These are phyloP conservation scores for Cryptosporidium meleagridis DNA, from an alignment of 169 alveolate genomes.

Conservation along the genomic window DNA sequence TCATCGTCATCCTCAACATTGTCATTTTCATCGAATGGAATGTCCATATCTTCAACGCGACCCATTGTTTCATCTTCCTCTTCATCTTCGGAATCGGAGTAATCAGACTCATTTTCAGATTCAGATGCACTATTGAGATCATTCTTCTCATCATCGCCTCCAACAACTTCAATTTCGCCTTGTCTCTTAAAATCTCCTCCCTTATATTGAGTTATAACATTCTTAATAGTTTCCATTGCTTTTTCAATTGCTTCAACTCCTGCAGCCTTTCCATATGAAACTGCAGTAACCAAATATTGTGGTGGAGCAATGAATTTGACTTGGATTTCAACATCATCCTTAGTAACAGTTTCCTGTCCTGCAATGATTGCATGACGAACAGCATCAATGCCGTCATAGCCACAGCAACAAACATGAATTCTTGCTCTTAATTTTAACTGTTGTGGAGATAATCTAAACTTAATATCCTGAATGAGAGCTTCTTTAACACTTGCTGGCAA, in stretches of 20 bases:
- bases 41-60: slow-evolving; percentile 84
- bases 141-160: slow-evolving; percentile 90
- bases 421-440: slow-evolving; percentile 91
- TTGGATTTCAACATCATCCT: slow-evolving; percentile 79
- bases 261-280: slow-evolving; percentile 89
- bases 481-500: slow-evolving; percentile 86
- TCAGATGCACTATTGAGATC: slow-evolving; percentile 84
- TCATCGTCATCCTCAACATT: slow-evolving; percentile 84
- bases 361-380: slow-evolving; percentile 91
- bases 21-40: slow-evolving; percentile 73
- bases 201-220: slow-evolving; percentile 83
- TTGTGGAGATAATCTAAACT: slow-evolving; percentile 91
- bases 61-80: slow-evolving; percentile 86
- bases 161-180: slow-evolving; percentile 88
- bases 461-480: slow-evolving; percentile 87
- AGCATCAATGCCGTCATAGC: slow-evolving; percentile 97
- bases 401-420: slow-evolving; percentile 94
- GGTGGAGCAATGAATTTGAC: slow-evolving; percentile 93
- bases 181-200: slow-evolving; percentile 92
- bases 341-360: slow-evolving; percentile 79
- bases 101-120: slow-evolving; percentile 83
- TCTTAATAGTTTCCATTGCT: slow-evolving; percentile 87
- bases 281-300: slow-evolving; percentile 89
- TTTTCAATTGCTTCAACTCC: slow-evolving; percentile 86
- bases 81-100: slow-evolving; percentile 81